Conservation (phyloP, 129 eudicot genomes). For the Helianthus tuberosus region DNA sequence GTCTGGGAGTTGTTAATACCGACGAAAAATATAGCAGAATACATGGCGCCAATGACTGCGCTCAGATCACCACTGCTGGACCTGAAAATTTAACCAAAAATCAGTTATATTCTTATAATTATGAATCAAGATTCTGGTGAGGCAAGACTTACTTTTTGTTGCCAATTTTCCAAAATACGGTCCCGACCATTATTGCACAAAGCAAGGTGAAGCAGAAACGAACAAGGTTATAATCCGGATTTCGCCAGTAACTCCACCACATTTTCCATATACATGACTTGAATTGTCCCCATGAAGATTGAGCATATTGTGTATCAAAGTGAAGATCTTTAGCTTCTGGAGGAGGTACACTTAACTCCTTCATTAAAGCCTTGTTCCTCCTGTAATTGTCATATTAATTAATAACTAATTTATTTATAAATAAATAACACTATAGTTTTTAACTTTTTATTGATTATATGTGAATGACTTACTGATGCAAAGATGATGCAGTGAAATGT, state of each 20-base stretch:
- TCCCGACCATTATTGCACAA: conserved; percentile 62
- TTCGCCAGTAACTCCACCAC: conserved; percentile 87
- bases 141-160: conserved; percentile 43
- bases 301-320: conserved; percentile 63
- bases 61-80: conserved; percentile 42
- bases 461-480: conserved; percentile 45
- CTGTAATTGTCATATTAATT: conserved; percentile 12
- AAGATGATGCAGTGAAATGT: conserved; percentile 38
- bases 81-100: conserved; percentile 33
- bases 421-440: not conserved
- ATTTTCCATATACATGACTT: conserved; percentile 75
- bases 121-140: not conserved
- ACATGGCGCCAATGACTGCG: conserved; percentile 62
- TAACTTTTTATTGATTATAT: not conserved
- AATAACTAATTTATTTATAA: not conserved
- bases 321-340: conserved; percentile 60
- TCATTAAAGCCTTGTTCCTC: conserved; percentile 57
- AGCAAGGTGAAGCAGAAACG: conserved; percentile 67
- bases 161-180: conserved; percentile 76
- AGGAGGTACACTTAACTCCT: conserved; percentile 62
- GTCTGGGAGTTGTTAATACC: conserved; percentile 59
- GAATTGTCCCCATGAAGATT: conserved; percentile 70
- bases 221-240: conserved; percentile 78
- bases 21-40: conserved; percentile 51
- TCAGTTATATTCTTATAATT: not conserved